These are phyloP conservation scores for Suillus hirtellus DNA, from an alignment of 768 basidiomycete genomes.

Conservation along the genomic window DNA sequence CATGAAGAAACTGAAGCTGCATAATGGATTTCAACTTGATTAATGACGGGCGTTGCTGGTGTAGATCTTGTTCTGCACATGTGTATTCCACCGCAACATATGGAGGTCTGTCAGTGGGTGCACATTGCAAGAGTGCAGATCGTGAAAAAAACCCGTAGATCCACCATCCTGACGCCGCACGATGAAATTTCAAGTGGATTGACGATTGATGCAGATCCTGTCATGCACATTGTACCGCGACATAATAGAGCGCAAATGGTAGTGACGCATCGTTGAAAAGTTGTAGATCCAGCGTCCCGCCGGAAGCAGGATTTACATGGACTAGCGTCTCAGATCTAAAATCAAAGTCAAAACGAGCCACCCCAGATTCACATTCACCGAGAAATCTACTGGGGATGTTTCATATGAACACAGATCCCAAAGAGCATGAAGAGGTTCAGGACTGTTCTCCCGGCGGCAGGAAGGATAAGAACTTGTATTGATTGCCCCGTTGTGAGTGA, in stretches of 20 bases:
- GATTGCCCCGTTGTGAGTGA: neutral
- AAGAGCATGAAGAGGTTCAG: neutral
- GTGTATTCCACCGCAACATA: neutral
- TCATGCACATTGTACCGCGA: neutral
- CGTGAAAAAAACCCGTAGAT: neutral
- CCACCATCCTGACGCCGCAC: neutral
- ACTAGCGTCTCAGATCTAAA: neutral
- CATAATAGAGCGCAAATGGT: neutral
- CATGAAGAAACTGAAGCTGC: neutral
- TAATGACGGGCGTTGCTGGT: neutral
- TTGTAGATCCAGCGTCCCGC: neutral
- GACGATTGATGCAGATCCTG: neutral
- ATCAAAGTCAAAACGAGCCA: neutral
- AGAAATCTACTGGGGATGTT: too few relatives aligned
- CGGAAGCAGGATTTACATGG: neutral
- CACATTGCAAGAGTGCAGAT: neutral
- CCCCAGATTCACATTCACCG: neutral
- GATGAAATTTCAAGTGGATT: neutral
- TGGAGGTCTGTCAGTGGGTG: neutral
- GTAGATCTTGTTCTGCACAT: neutral
- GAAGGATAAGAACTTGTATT: neutral
- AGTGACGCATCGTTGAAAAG: neutral
- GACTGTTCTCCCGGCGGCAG: neutral
- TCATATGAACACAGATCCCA: too few relatives aligned
- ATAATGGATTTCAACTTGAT: neutral